Conservation (phyloP, 306 rosid species). For the Vigna trinervia region DNA sequence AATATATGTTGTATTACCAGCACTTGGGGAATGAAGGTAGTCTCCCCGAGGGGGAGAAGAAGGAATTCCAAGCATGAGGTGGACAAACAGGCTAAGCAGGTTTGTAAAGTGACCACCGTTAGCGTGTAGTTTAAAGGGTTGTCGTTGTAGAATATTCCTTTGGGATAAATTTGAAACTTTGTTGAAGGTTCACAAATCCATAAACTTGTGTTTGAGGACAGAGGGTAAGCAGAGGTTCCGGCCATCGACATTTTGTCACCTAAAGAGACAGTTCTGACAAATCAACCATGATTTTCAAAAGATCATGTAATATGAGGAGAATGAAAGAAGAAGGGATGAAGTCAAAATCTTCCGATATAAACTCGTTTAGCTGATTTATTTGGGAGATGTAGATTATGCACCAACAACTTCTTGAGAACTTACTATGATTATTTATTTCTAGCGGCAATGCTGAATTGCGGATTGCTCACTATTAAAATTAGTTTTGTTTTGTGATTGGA, state of each 20-base stretch:
- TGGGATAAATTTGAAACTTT: not conserved
- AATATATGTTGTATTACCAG: slow-evolving; percentile 47
- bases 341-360: not conserved
- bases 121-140: slow-evolving; percentile 48
- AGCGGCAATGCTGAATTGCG: slow-evolving; percentile 41
- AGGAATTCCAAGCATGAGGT: slow-evolving; percentile 40
- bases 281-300: slow-evolving; percentile 7
- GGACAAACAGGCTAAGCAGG: slow-evolving; percentile 41
- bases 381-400: slow-evolving; percentile 19
- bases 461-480: slow-evolving; percentile 37
- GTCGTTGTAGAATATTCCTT: slow-evolving; percentile 53
- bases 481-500: slow-evolving; percentile 38
- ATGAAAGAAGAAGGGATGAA: not conserved
- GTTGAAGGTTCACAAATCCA: slow-evolving; percentile 42
- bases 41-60: slow-evolving; percentile 59
- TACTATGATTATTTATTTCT: slow-evolving; percentile 24
- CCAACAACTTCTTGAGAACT: not conserved
- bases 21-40: slow-evolving; percentile 57
- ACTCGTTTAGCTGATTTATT: slow-evolving; percentile 1
- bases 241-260: slow-evolving; percentile 1
- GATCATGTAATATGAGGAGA: not conserved
- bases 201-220: not conserved
- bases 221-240: too few relatives aligned
- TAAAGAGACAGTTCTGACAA: not conserved
- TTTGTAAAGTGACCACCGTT: slow-evolving; percentile 49